These are phyloP conservation scores for Tricholoma terreum DNA, from an alignment of 768 basidiomycete species.

Conservation along the genomic window DNA sequence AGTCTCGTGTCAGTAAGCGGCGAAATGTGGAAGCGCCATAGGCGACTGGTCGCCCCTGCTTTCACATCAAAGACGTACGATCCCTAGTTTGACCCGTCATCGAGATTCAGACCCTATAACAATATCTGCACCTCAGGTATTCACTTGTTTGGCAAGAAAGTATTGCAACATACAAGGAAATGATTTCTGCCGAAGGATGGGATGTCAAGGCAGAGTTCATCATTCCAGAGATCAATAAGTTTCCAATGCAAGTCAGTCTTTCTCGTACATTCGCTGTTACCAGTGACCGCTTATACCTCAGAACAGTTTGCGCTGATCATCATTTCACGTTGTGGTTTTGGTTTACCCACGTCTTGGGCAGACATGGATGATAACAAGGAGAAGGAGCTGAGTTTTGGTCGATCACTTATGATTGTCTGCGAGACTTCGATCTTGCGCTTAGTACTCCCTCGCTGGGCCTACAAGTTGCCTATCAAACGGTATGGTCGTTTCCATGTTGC, in stretches of 20 bases:
- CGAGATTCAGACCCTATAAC: not conserved
- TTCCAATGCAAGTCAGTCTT: slow-evolving; percentile 20
- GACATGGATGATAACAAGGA: slow-evolving; percentile 1
- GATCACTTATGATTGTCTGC: slow-evolving; percentile 11
- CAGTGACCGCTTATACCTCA: not conserved
- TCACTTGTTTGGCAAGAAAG: slow-evolving; percentile 28
- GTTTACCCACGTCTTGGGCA: slow-evolving; percentile 19
- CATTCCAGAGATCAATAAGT: slow-evolving; percentile 15
- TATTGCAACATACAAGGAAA: slow-evolving; percentile 22
- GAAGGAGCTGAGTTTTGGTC: slow-evolving; percentile 3
- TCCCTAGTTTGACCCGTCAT: not conserved
- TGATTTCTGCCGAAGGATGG: slow-evolving; percentile 26
- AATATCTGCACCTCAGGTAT: slow-evolving; percentile 14
- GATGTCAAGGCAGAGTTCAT: slow-evolving; percentile 6
- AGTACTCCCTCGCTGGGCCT: slow-evolving; percentile 21
- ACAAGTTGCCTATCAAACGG: slow-evolving; percentile 22
- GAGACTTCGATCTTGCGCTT: slow-evolving; percentile 16
- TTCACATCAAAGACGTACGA: slow-evolving; percentile 28
- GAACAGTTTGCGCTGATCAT: slow-evolving; percentile 19
- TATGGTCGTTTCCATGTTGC: not conserved
- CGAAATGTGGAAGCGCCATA: slow-evolving; percentile 32
- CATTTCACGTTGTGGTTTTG: slow-evolving; percentile 22
- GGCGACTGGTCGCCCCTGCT: slow-evolving; percentile 31
- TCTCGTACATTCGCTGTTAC: not conserved
- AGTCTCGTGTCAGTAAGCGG: slow-evolving; percentile 32